Evolutionary conservation across 2,329 filamentous ascomycete genomes (phyloP), one percentile per base, ranked within the genome.

Genomic region (Diplodia intermedia): DNA sequence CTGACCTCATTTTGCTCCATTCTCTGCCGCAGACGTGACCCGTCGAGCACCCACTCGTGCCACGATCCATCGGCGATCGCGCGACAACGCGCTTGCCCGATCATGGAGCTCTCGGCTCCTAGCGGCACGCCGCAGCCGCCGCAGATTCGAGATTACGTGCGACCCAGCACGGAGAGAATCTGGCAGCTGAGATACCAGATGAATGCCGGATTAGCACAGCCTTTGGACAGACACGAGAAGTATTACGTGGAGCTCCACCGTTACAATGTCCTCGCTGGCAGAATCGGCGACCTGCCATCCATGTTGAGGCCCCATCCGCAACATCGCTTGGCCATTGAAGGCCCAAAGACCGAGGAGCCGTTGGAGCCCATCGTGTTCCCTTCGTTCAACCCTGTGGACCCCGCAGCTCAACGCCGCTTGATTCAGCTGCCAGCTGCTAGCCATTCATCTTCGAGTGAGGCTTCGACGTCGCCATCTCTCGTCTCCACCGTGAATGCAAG

Each of bases 191-290:
- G 57, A 7, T 43, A 6, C 4, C 40, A 62, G 57, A 62, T 62
- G 57, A 36, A 33, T 18, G 23, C 40, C n/a, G 57, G 57, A 4
- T 29, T 62, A 14, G 40, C 18, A 5, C 57, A 62, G 26, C 57
- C 57, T 1, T 29, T 20, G 1, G 14, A 50, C 38, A 29, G 15
- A 2, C 26, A 49, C 15, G 57, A 62, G 14, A 26, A 23, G 5
- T 49, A 31, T 12, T 62, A 62, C 15, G n/a, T 62, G 12, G 57
- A 62, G 23, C 15, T 62, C 9, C 57, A 62, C 18, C 26, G 26
- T 18, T 50, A 49, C 57, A 15, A 62, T 50, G 15, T 62, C 2
- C 57, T 62, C 15, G 8, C 26, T 33, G 40, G 57, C 3, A 11
- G 29, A 9, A 20, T 20, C 40, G 2, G 3, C 20, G 3, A 4